Evolutionary conservation across 2,329 filamentous ascomycete species (phyloP).

Genomic region (Leptographium radiaticola): DNA sequence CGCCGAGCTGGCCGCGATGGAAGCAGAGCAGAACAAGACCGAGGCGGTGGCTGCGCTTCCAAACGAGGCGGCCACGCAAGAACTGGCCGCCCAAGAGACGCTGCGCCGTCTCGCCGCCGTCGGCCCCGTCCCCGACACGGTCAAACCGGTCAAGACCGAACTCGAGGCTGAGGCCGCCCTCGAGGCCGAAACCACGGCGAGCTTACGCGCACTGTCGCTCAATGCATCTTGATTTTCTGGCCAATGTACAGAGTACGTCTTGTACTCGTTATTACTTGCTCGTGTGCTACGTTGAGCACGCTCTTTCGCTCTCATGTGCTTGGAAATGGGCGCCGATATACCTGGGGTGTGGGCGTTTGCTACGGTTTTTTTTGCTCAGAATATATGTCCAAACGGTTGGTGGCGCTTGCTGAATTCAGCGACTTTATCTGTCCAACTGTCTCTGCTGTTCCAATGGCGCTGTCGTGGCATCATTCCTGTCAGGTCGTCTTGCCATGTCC

Average conservation of each 20-base stretch:
- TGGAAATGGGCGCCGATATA: too few species aligned
- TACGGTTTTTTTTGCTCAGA: too few species aligned
- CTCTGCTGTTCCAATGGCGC: too few species aligned
- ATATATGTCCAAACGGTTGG: too few species aligned
- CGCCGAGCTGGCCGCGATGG: conserved; percentile 70
- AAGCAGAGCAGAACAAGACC: conserved; percentile 42
- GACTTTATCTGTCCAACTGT: too few species aligned
- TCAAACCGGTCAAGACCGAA: not conserved
- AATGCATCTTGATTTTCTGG: conserved; percentile 5
- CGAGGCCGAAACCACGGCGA: conserved; percentile 7
- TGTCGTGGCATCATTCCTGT: too few species aligned
- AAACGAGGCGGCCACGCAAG: conserved; percentile 31
- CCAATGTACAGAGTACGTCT: not conserved
- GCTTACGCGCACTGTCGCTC: conserved; percentile 23
- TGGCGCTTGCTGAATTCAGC: too few species aligned
- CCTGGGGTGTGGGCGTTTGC: too few species aligned
- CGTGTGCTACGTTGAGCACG: not conserved
- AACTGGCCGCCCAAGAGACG: conserved; percentile 22
- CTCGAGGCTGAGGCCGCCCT: not conserved
- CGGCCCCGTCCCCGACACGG: conserved; percentile 15
- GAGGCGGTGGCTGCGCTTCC: conserved; percentile 22
- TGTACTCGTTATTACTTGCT: not conserved
- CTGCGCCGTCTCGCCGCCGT: conserved; percentile 35
- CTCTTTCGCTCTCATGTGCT: too few species aligned
- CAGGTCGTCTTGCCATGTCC: not conserved